Percentiles rank a stretch among this genome's conserved stretches.
These are phyloP conservation scores for Avena insularis DNA, from an alignment of 176 grass and related monocot genomes.

Conservation along the genomic window DNA sequence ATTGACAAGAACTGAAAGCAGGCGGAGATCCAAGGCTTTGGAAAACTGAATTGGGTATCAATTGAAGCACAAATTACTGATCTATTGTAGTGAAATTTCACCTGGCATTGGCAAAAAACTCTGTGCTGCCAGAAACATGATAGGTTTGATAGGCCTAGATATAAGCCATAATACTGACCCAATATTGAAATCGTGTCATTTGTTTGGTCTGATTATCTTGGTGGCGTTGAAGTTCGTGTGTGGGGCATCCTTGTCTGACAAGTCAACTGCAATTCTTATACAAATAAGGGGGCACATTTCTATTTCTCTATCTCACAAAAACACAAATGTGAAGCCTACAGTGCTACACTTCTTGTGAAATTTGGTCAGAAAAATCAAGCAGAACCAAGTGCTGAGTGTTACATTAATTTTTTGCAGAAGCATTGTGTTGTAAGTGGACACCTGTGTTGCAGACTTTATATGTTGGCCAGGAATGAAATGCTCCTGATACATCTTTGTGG, in stretches of 20 bases:
- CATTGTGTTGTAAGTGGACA: slow-evolving; percentile 23
- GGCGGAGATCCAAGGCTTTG: background rate
- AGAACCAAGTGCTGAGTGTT: slow-evolving; percentile 7
- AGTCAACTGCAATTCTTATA: background rate
- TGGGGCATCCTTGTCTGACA: background rate
- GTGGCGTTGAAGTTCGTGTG: background rate
- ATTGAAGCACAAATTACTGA: slow-evolving; percentile 36
- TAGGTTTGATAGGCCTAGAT: slow-evolving; percentile 22
- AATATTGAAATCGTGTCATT: background rate
- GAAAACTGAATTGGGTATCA: slow-evolving; percentile 13
- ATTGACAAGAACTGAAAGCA: slow-evolving; percentile 10
- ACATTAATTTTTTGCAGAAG: background rate
- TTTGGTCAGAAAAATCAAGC: background rate
- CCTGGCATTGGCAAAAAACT: slow-evolving; percentile 46
- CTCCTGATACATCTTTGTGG: background rate
- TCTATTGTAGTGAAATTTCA: slow-evolving; percentile 44
- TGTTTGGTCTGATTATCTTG: slow-evolving; percentile 6
- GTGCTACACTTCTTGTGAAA: slow-evolving; percentile 12
- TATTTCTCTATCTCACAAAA: background rate
- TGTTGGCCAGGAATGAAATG: background rate
- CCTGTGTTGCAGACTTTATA: slow-evolving; percentile 11
- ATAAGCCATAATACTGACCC: background rate
- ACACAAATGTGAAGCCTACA: background rate
- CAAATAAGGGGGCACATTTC: background rate
- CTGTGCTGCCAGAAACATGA: slow-evolving; percentile 48